A percentile compares a stretch with the other conserved stretches of the same genome.
Conservation (phyloP, 176 grass and related monocot species). For the Avena atlantica region DNA sequence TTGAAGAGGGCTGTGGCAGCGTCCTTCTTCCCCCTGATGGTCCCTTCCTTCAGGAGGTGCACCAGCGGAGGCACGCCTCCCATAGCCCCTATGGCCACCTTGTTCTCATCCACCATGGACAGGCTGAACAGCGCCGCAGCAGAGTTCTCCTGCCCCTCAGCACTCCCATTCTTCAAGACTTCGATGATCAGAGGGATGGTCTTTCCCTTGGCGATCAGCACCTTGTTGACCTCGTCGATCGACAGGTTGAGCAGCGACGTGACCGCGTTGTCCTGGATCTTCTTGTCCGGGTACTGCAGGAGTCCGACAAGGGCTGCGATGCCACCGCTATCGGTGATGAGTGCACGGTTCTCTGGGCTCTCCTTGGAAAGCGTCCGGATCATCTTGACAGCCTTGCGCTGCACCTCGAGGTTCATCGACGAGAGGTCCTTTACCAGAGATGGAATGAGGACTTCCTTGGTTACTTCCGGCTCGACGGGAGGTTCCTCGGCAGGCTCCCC, state of each 20-base stretch:
- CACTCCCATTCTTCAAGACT: slow-evolving; percentile 56
- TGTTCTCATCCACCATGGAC: slow-evolving; percentile 73
- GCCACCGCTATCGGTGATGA: slow-evolving; percentile 49
- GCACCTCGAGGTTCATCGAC: slow-evolving; percentile 63
- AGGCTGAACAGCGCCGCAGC: slow-evolving; percentile 70
- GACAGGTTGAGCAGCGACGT: slow-evolving; percentile 72
- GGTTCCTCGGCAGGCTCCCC: slow-evolving; percentile 24
- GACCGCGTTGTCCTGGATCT: slow-evolving; percentile 64
- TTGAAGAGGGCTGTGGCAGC: slow-evolving; percentile 75
- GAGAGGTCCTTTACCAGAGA: slow-evolving; percentile 59
- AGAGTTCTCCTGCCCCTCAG: slow-evolving; percentile 69
- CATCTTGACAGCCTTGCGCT: slow-evolving; percentile 67
- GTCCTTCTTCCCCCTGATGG: slow-evolving; percentile 74
- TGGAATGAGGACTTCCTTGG: slow-evolving; percentile 47
- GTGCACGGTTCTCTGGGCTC: slow-evolving; percentile 59
- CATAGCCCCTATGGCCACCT: slow-evolving; percentile 50
- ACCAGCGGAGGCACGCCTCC: slow-evolving; percentile 64
- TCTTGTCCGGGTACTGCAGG: slow-evolving; percentile 61
- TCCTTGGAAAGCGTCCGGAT: slow-evolving; percentile 74
- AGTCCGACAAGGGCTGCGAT: slow-evolving; percentile 56
- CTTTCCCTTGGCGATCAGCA: slow-evolving; percentile 57
- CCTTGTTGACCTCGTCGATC: slow-evolving; percentile 70
- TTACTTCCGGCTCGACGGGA: background rate
- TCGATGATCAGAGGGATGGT: slow-evolving; percentile 71
- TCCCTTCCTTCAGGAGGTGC: slow-evolving; percentile 54